A percentile compares a stretch with the other conserved stretches of the same genome.
Conservation (phyloP, 2,329 filamentous ascomycete species). For the Ilyonectria robusta region DNA sequence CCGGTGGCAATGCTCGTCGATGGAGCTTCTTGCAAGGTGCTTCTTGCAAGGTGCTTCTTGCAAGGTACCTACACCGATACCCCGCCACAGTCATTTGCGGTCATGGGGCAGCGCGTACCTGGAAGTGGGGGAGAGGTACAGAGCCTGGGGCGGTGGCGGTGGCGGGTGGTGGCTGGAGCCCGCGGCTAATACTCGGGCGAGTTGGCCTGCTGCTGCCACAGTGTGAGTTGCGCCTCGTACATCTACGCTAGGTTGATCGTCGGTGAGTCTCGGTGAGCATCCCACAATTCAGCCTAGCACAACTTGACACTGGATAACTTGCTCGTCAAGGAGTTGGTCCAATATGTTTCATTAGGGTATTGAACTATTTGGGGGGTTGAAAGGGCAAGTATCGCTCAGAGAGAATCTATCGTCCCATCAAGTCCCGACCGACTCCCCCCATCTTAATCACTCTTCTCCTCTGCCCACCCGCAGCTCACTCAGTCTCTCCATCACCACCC, state of each 20-base stretch:
- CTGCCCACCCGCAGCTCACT: not conserved
- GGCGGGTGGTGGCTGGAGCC: not conserved
- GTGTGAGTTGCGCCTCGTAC: not conserved
- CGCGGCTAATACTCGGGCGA: not conserved
- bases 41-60: constrained; percentile 17
- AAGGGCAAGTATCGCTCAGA: not conserved
- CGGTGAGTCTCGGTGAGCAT: not conserved
- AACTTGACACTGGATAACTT: too few species aligned
- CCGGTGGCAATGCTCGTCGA: constrained; percentile 1
- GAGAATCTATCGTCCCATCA: not conserved
- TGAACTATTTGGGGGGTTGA: too few species aligned
- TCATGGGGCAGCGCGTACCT: constrained; percentile 17
- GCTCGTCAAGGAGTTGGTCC: too few species aligned
- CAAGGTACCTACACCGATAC: constrained; percentile 32
- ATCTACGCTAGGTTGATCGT: not conserved
- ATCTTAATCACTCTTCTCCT: not conserved
- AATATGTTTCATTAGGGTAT: too few species aligned
- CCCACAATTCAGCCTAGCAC: not conserved
- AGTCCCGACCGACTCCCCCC: not conserved
- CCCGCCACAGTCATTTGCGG: constrained; percentile 37
- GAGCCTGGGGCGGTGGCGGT: constrained; percentile 26
- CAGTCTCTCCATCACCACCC: constrained; percentile 48
- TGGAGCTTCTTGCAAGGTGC: constrained; percentile 16
- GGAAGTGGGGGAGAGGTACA: constrained; percentile 15
- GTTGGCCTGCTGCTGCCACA: not conserved